These are phyloP conservation scores for Leccinum subfulvum DNA, from an alignment of 1,284 basidiomycete species.

Conservation along the genomic window DNA sequence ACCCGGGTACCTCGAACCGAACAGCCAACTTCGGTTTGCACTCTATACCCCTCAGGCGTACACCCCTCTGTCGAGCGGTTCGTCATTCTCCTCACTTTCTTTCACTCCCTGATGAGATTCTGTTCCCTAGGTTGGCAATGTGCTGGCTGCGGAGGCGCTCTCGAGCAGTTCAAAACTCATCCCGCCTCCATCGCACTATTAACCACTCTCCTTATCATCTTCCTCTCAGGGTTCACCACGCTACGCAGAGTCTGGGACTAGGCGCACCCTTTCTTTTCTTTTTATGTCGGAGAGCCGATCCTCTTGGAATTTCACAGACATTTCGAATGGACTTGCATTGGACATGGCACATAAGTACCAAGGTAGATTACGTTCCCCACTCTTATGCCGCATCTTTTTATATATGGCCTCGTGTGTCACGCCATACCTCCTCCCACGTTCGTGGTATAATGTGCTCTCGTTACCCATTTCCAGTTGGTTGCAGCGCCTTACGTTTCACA, in stretches of 20 bases:
- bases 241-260: constrained; percentile 32
- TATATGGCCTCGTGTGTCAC: constrained; percentile 15
- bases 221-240: constrained; percentile 64
- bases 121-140: constrained; percentile 71
- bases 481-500: constrained; percentile 13
- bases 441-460: constrained; percentile 27
- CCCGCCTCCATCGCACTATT: constrained; percentile 67
- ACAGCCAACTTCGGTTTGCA: constrained; percentile 74
- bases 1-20: constrained; percentile 71
- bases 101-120: constrained; percentile 7
- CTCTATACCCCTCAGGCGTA: constrained; percentile 83
- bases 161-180: constrained; percentile 48
- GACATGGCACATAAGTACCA: constrained; percentile 32
- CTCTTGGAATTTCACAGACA: constrained; percentile 24
- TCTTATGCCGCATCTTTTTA: constrained; percentile 25
- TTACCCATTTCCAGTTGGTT: constrained; percentile 4
- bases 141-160: constrained; percentile 58
- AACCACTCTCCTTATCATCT: constrained; percentile 67
- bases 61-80: constrained; percentile 69
- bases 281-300: neutral
- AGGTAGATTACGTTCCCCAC: constrained; percentile 26
- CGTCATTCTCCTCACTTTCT: constrained; percentile 16
- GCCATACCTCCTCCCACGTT: constrained; percentile 14
- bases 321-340: constrained; percentile 29
- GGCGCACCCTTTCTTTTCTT: constrained; percentile 4